Base-by-base conservation (phyloP, 352 stramenopile genomes). In the Pythium oligandrum region DNA sequence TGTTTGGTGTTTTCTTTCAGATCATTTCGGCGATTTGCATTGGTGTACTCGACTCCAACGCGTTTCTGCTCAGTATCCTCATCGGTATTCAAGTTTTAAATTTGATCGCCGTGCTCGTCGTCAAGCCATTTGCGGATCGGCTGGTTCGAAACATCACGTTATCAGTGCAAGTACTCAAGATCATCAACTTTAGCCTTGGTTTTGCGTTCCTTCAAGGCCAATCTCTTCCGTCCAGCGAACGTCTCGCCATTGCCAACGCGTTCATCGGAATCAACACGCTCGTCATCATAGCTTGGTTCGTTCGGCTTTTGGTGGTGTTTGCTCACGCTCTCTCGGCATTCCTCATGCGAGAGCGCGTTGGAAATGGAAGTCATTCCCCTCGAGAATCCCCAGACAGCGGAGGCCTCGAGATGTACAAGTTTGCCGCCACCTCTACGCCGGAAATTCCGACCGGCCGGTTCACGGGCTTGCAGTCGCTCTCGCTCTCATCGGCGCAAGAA, bases 211-310 rank as follows among this genome's bases (percentile, higher is more conserved):
- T 86, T 1, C 68, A 81, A 50, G 70, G 66, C 30, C 74, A 78
- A 48, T 56, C 57, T 8, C 73, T 85, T 65, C 68, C 74, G 10
- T 49, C 65, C 11, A 66, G 63, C 5, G 64, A 51, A 0, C 65
- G 73, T 11, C 68, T 67, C 33, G 55, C 33, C 10, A 58, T 83
- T 9, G 78, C 75, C 1, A 63, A 86, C 40, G 71, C 63, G 26
- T 86, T 80, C 55, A 85, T 88, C 32, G 73, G 55, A 12, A 66
- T 88, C 62, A 88, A 88, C 64, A 65, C 61, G 9, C 38, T 50
- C 17, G 48, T 69, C 2, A 39, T 69, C 1, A 17, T 69, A 11
- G 30, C 64, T 6, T 69, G 61, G 56, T 69, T 69, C 36, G 44
- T 52, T 6, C 61, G 61, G 10, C 55, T 58, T 35, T 33, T 69